phyloP scores from a whole-genome alignment of 352 stramenopile species.

The Phytophthora syringae region DNA sequence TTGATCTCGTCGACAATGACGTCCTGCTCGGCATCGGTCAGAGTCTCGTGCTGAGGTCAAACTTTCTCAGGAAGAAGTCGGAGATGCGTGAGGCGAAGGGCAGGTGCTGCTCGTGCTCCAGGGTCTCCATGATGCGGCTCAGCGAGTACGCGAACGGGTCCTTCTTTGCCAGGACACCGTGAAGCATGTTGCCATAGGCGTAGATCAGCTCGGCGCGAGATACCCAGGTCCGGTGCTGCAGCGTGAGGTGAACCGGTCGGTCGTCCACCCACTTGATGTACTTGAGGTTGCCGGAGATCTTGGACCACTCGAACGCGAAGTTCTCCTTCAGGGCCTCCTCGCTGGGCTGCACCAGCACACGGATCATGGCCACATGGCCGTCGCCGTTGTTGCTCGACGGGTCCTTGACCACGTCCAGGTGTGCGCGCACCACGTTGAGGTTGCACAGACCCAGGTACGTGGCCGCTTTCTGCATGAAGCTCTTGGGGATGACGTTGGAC shows the following conservation, averaged over 20 bases:
- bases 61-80: conserved; percentile 94
- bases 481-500: conserved; percentile 86
- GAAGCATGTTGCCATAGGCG: conserved; percentile 94
- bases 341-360: conserved; percentile 81
- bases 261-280: conserved; percentile 89
- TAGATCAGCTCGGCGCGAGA: conserved; percentile 96
- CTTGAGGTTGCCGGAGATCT: conserved; percentile 90
- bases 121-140: conserved; percentile 93
- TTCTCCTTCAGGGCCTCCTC: conserved; percentile 52
- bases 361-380: conserved; percentile 79
- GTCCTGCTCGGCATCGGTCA: conserved; percentile 59
- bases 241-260: conserved; percentile 73
- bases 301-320: conserved; percentile 78
- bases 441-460: conserved; percentile 93
- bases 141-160: conserved; percentile 96
- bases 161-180: conserved; percentile 94
- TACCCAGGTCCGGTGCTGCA: conserved; percentile 90
- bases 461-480: conserved; percentile 80
- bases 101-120: conserved; percentile 92
- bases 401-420: conserved; percentile 96
- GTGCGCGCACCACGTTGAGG: conserved; percentile 95
- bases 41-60: conserved; percentile 59
- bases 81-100: conserved; percentile 91
- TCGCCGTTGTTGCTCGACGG: conserved; percentile 37
- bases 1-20: conserved; percentile 62